Evolutionary conservation across 1,139 yeast species (phyloP).

Genomic region (Scheffersomyces cryptocercus): DNA sequence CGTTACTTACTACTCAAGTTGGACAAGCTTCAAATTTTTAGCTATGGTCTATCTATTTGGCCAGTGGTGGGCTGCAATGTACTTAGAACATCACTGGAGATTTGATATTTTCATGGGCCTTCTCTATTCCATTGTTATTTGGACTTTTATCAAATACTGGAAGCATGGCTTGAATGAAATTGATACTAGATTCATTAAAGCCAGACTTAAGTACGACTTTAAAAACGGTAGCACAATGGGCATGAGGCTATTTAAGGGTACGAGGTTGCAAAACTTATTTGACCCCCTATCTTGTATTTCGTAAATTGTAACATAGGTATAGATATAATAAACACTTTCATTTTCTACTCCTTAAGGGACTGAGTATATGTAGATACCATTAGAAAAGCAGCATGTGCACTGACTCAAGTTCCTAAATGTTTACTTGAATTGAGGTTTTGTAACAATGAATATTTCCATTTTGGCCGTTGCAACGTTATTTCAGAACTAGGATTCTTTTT

Average conservation of each 20-base stretch:
- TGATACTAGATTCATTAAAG: slow-evolving; percentile 11
- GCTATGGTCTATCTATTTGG: slow-evolving; percentile 10
- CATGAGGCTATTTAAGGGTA: slow-evolving; percentile 16
- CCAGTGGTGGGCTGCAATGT: slow-evolving; percentile 21
- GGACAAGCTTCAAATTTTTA: slow-evolving; percentile 9
- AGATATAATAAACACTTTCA: too few species aligned
- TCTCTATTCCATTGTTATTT: slow-evolving; percentile 12
- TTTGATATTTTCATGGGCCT: slow-evolving; percentile 16
- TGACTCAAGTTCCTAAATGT: too few species aligned
- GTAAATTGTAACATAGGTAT: too few species aligned
- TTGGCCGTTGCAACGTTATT: too few species aligned
- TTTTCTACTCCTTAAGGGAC: too few species aligned
- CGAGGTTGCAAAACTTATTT: slow-evolving; percentile 11
- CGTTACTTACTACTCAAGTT: slow-evolving; percentile 14
- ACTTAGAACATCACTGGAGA: slow-evolving; percentile 19
- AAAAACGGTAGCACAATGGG: slow-evolving; percentile 13
- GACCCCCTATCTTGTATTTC: slow-evolving; percentile 11
- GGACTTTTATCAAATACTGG: slow-evolving; percentile 12
- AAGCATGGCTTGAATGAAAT: slow-evolving; percentile 9
- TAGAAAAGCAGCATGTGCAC: too few species aligned
- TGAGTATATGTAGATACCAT: too few species aligned
- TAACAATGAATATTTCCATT: too few species aligned
- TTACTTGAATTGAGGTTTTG: too few species aligned
- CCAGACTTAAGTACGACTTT: slow-evolving; percentile 12
- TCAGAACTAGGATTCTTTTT: too few species aligned